Evolutionary conservation across 495 filamentous ascomycete species (phyloP), one percentile per base, ranked within the genome.

Genomic region (Daldinia decipiens): DNA sequence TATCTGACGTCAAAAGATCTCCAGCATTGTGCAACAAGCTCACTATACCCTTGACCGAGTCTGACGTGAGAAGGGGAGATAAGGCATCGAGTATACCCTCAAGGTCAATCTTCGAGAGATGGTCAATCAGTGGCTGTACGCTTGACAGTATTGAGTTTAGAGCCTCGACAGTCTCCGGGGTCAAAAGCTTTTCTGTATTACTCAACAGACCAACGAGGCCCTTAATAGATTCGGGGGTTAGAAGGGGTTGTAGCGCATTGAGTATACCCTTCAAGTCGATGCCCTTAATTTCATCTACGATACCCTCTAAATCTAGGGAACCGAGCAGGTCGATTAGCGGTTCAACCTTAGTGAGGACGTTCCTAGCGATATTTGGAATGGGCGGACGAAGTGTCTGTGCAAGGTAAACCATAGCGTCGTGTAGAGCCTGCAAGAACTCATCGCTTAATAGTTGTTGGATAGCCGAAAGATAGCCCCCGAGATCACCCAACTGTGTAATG

Each of bases 261-360:
- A 87, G 62, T 40, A 80, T 74, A 65, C 79, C 79, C 45, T 84
- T 75, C 31, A 87, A 73, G 69, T 86, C 82, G 51, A 82, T 80
- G 45, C 73, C 74, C 65, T 75, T 68, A 53, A 79, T 47, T 19
- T 76, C 71, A 1, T 70, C 63, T 29, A 77, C 34, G 21, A 80
- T 66, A n/a, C 74, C 74, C 58, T 78, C 56, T 34, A 80, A 68
- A 36, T 78, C 75, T 9, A 80, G 55, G 38, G 75, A 68, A 9
- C 60, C 59, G 32, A 80, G 39, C 47, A 76, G 38, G 54, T 78
- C 73, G 50, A 80, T 53, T 5, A 80, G 55, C 1, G 78, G 78
- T 19, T 70, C 75, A 11, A 65, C 67, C 70, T 77, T 77, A 26
- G 52, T 62, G 2, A 80, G 57, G n/a, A 79, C 55, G 57, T 13